A percentile compares a stretch with the other conserved stretches of the same genome.
Evolutionary conservation across 768 basidiomycete species (phyloP).

Genomic region (Lactarius deliciosus): DNA sequence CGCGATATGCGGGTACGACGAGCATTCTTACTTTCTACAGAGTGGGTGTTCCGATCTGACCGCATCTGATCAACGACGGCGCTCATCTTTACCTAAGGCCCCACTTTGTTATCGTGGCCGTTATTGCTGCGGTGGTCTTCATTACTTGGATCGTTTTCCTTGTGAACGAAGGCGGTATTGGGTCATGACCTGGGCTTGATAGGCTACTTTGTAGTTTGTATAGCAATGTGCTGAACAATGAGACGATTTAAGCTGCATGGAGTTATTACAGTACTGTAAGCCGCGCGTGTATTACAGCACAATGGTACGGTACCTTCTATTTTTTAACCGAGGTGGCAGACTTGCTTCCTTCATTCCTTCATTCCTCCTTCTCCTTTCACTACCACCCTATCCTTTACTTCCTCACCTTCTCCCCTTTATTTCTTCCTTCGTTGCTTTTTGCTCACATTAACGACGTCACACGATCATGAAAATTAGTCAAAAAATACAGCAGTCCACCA

Average conservation of each 20-base stretch:
- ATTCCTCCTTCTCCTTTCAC: background rate
- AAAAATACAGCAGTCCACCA: conserved; percentile 83
- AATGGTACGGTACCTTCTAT: background rate
- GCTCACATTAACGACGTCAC: conserved; percentile 17
- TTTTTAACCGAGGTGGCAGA: conserved; percentile 1
- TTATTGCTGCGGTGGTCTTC: conserved; percentile 22
- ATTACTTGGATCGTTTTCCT: conserved; percentile 19
- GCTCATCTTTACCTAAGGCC: conserved; percentile 28
- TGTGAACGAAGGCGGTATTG: conserved; percentile 3
- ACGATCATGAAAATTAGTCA: conserved; percentile 86
- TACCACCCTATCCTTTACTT: background rate
- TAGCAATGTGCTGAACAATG: no score
- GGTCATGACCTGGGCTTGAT: background rate
- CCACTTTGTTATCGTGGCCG: conserved; percentile 34
- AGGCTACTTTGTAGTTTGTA: background rate
- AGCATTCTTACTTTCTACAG: conserved; percentile 58
- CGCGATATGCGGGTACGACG: conserved; percentile 55
- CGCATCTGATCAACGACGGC: conserved; percentile 6
- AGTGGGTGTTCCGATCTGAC: conserved; percentile 42
- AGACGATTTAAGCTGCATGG: background rate
- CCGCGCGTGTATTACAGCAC: background rate
- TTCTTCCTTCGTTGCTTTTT: background rate
- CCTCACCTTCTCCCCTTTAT: background rate
- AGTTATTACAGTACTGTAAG: background rate
- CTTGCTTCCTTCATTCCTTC: background rate